Base-by-base conservation (phyloP, 805 yeast species). In the Wickerhamiella cacticola region DNA sequence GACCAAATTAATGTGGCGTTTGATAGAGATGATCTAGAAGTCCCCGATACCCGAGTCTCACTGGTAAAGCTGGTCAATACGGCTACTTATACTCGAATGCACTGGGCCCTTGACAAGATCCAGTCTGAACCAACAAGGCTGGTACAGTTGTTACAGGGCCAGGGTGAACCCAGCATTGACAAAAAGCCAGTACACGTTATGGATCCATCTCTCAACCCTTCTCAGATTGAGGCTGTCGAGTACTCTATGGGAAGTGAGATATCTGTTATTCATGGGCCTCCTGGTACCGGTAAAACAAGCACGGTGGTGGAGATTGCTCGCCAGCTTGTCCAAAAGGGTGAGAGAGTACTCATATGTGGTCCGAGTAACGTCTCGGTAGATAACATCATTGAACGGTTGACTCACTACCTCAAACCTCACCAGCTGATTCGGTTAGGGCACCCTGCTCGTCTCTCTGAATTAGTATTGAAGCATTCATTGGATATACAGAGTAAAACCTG, bases 311-410 rank as follows among this genome's bases (percentile, higher is more conserved):
- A 89, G 57, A 66, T 84, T 6, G 79, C 87, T 31, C 74, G 81
- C 45, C 96, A 88, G 59, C 66, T 86, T 45, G 70, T 77, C 1
- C 67, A 66, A 7, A 48, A 42, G 2, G 74, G 75, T 6, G 69
- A 74, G 52, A 62, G 87, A 40, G 79, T 89, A 0, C 66, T 89
- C 24, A 88, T 89, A 0, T 88, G 96, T 66, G 96, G 96, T 0
- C 95, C 97, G 0, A 87, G 96, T 0, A 89, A 89, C 60, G 79
- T 87, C 13, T 78, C 96, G 1, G 94, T 88, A 1, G 97, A 89
- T 61, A 89, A 94, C 0, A 82, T 89, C 13, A 63, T 88, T 42
- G 96, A 89, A 62, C 68, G 96, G 50, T 62, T 89, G 19, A 63
- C 70, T 35, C 62, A 63, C 24, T 63, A 69, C 34, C 59, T 70